These are phyloP conservation scores for Skeletonema menzelii DNA, from an alignment of 108 stramenopile species.

Conservation along the genomic window DNA sequence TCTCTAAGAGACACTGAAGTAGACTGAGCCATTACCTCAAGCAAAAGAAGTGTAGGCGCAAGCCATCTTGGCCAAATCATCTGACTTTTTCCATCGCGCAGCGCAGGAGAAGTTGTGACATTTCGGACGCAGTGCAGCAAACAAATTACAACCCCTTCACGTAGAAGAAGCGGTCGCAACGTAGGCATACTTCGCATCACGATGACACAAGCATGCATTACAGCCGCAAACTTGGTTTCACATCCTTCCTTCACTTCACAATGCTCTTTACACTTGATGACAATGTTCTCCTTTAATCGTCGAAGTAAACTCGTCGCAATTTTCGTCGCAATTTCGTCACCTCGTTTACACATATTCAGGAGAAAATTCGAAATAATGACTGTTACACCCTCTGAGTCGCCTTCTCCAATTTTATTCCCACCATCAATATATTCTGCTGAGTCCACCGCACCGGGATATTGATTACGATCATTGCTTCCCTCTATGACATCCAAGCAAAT, in stretches of 20 bases:
- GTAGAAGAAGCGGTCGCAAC: slow-evolving; percentile 55
- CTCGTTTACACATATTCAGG: slow-evolving; percentile 57
- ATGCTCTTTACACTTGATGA: slow-evolving; percentile 32
- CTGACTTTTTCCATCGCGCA: slow-evolving; percentile 17
- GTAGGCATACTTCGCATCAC: slow-evolving; percentile 70
- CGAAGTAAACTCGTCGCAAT: slow-evolving; percentile 50
- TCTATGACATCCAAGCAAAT: slow-evolving; percentile 35
- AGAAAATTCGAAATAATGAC: slow-evolving; percentile 74
- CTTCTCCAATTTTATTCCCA: slow-evolving; percentile 19
- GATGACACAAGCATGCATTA: slow-evolving; percentile 73
- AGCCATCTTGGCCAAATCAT: slow-evolving; percentile 74
- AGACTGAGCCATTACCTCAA: slow-evolving; percentile 78
- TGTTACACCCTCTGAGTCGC: slow-evolving; percentile 68
- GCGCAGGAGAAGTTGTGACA: slow-evolving; percentile 24
- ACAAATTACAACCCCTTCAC: slow-evolving; percentile 49
- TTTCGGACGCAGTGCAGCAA: slow-evolving; percentile 55
- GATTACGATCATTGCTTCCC: slow-evolving; percentile 7
- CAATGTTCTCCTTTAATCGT: slow-evolving; percentile 37
- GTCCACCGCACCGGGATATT: background rate
- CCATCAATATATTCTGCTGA: slow-evolving; percentile 14
- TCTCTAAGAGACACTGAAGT: slow-evolving; percentile 56
- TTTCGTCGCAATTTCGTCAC: slow-evolving; percentile 46
- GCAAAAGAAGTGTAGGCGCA: slow-evolving; percentile 57
- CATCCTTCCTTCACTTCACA: slow-evolving; percentile 43
- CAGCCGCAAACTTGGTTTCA: slow-evolving; percentile 46